These are phyloP conservation scores for Cokeromyces recurvatus DNA, from an alignment of 371 early-diverging fungal species.

Conservation along the genomic window DNA sequence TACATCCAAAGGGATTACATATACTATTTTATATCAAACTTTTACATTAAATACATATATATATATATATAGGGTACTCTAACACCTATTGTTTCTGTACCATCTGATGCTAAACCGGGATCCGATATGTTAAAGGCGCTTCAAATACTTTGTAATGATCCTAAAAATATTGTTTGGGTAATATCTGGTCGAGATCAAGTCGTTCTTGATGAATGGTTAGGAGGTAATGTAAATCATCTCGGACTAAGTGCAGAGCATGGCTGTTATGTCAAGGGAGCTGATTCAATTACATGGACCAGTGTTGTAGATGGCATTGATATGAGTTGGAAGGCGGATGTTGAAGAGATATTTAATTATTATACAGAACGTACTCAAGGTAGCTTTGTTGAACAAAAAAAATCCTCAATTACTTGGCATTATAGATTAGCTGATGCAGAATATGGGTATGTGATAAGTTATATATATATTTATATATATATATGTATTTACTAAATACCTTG, in stretches of 20 bases:
- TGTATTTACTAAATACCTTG: too few relatives aligned
- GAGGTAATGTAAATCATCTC: conserved; percentile 63
- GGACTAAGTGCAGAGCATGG: conserved; percentile 77
- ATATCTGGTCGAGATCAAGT: conserved; percentile 87
- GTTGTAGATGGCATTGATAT: conserved; percentile 75
- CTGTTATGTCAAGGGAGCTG: conserved; percentile 49
- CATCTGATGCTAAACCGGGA: conserved; percentile 64
- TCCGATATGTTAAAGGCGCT: conserved; percentile 63
- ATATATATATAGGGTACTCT: conserved; percentile 71
- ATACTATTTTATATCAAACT: background rate
- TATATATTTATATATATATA: too few relatives aligned
- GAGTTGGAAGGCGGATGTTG: conserved; percentile 82
- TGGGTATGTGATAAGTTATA: conserved; percentile 31
- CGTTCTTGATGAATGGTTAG: conserved; percentile 82
- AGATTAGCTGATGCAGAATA: conserved; percentile 80
- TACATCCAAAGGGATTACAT: background rate
- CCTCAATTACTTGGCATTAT: conserved; percentile 90
- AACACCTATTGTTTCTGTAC: conserved; percentile 65
- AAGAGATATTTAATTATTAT: conserved; percentile 84
- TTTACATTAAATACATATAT: too few relatives aligned
- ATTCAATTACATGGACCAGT: conserved; percentile 60
- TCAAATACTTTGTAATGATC: conserved; percentile 56
- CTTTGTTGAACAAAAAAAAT: conserved; percentile 82
- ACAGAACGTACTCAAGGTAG: conserved; percentile 86
- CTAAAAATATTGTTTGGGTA: conserved; percentile 81